phyloP scores from a whole-genome alignment of 2,329 filamentous ascomycete species.

The Ambrosiella xylebori region DNA sequence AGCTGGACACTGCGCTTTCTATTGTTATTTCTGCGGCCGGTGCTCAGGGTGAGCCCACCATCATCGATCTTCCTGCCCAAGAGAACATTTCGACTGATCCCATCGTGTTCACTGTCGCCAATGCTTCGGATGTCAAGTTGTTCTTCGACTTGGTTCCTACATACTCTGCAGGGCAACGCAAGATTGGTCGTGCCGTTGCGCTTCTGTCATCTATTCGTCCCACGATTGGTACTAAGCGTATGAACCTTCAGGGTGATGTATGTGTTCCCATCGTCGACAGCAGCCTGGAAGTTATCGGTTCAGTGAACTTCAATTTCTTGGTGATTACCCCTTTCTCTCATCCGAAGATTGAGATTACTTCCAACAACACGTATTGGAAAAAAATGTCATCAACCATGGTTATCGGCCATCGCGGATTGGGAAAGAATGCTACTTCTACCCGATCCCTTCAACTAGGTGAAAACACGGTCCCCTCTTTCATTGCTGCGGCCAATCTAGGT shows the following conservation, averaged over 20 bases:
- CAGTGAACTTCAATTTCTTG: slow-evolving; percentile 92
- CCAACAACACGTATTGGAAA: slow-evolving; percentile 91
- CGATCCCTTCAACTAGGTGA: slow-evolving; percentile 87
- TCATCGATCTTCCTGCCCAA: slow-evolving; percentile 83
- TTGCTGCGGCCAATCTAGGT: slow-evolving; percentile 84
- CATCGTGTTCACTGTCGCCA: slow-evolving; percentile 68
- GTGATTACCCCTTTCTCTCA: slow-evolving; percentile 90
- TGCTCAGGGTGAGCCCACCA: slow-evolving; percentile 69
- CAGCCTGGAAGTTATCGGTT: slow-evolving; percentile 76
- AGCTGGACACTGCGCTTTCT: slow-evolving; percentile 85
- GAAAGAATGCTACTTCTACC: slow-evolving; percentile 74
- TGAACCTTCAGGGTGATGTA: slow-evolving; percentile 80
- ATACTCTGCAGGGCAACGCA: slow-evolving; percentile 68
- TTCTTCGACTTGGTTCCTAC: slow-evolving; percentile 92
- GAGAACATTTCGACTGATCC: slow-evolving; percentile 90
- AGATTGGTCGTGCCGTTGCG: slow-evolving; percentile 78
- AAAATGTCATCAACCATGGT: slow-evolving; percentile 78
- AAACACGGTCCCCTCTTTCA: slow-evolving; percentile 91
- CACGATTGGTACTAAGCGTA: slow-evolving; percentile 66
- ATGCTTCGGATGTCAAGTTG: slow-evolving; percentile 68
- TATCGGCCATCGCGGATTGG: slow-evolving; percentile 55
- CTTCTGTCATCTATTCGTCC: slow-evolving; percentile 74
- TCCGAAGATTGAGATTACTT: slow-evolving; percentile 81
- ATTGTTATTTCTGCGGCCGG: slow-evolving; percentile 76
- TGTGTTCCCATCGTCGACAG: slow-evolving; percentile 80